These are phyloP conservation scores for Diaporthe eres DNA, from an alignment of 2,329 filamentous ascomycete genomes.

Conservation along the genomic window DNA sequence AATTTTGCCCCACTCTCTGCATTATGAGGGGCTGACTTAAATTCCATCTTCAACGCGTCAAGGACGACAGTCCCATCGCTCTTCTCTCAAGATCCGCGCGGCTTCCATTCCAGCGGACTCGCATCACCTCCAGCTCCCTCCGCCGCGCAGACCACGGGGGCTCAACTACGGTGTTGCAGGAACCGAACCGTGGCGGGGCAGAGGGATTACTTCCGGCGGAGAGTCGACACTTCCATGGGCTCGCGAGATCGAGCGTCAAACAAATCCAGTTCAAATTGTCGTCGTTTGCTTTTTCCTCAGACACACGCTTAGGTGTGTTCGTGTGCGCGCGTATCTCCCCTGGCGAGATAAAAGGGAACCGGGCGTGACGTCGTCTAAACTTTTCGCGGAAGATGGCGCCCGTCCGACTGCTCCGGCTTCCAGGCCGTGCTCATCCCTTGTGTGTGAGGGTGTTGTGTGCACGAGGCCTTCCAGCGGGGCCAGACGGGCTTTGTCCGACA, in stretches of 20 bases:
- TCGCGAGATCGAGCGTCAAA: conserved; percentile 3
- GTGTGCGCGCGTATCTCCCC: not conserved
- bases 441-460: not conserved
- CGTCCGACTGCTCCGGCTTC: conserved; percentile 1
- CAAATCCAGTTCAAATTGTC: not conserved
- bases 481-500: conserved; percentile 33
- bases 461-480: conserved; percentile 33
- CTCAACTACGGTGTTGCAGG: conserved; percentile 31
- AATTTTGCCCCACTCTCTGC: conserved; percentile 40
- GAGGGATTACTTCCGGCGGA: not conserved
- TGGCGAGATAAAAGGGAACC: not conserved
- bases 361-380: conserved; percentile 32
- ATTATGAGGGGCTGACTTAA: conserved; percentile 38
- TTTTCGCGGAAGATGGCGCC: conserved; percentile 15
- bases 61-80: conserved; percentile 29
- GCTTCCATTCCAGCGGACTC: conserved; percentile 36
- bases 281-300: not conserved
- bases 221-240: conserved; percentile 32
- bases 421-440: conserved; percentile 8
- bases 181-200: conserved; percentile 33
- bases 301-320: not conserved
- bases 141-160: conserved; percentile 2
- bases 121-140: conserved; percentile 4
- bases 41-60: conserved; percentile 34
- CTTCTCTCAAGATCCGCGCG: conserved; percentile 17